These are phyloP conservation scores for Casuarina cunninghamiana DNA, from an alignment of 306 rosid species.

Conservation along the genomic window DNA sequence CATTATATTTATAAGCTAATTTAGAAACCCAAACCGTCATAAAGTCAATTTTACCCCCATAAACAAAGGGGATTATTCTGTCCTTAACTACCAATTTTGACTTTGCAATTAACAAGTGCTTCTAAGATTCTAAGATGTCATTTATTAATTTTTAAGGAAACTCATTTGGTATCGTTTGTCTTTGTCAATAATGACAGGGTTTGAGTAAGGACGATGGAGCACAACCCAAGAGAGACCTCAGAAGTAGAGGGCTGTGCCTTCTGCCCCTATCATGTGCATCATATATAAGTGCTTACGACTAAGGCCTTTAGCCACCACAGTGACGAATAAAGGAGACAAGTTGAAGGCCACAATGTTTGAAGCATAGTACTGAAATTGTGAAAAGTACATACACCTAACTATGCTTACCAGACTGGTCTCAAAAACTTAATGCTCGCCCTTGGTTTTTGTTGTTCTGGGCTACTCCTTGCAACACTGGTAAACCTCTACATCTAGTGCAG, in stretches of 20 bases:
- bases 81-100: too few species aligned
- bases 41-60: too few species aligned
- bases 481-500: not conserved
- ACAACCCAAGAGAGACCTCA: conserved; percentile 38
- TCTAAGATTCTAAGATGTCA: too few species aligned
- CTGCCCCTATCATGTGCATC: conserved; percentile 57
- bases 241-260: conserved; percentile 64
- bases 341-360: not conserved
- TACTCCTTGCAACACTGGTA: not conserved
- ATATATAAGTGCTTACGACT: conserved; percentile 41
- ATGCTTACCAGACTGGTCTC: not conserved
- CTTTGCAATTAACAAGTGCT: too few species aligned
- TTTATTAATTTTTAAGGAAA: not conserved
- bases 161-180: not conserved
- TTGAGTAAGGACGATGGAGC: conserved; percentile 28
- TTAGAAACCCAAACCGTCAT: too few species aligned
- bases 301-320: not conserved
- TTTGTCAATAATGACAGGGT: conserved; percentile 33
- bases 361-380: not conserved
- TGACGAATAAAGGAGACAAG: not conserved
- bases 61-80: too few species aligned
- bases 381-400: not conserved
- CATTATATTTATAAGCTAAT: too few species aligned
- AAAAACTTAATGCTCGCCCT: not conserved
- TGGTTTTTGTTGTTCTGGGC: not conserved